Conservation (phyloP, 2,329 filamentous ascomycete genomes). For the Cladosporium halotolerans region DNA sequence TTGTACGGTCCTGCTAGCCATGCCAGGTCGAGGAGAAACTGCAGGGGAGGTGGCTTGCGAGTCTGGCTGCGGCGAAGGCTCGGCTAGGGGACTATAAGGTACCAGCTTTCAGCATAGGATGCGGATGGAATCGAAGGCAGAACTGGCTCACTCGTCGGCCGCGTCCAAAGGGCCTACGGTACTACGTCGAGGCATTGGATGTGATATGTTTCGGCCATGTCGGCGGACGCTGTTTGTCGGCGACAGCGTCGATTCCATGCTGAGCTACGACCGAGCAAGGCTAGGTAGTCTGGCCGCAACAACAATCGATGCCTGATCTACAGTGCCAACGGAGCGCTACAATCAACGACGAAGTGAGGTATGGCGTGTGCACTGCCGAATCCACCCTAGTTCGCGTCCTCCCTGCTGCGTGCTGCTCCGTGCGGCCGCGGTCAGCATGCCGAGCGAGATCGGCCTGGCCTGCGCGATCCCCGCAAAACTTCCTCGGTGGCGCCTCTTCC, state of each 20-base stretch:
- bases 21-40: constrained; percentile 8
- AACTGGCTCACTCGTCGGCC: constrained; percentile 58
- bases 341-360: too few relatives aligned
- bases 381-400: too few relatives aligned
- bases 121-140: not conserved
- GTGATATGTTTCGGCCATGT: constrained; percentile 26
- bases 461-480: not conserved
- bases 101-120: constrained; percentile 17
- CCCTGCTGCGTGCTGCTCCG: not conserved
- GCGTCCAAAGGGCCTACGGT: constrained; percentile 72
- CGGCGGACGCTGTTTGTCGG: constrained; percentile 25
- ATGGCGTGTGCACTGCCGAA: too few relatives aligned
- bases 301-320: too few relatives aligned
- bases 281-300: not conserved
- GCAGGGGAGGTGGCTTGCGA: constrained; percentile 22
- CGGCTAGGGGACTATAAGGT: constrained; percentile 20
- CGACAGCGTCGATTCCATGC: constrained; percentile 24
- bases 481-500: constrained; percentile 2
- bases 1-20: constrained; percentile 7
- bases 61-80: constrained; percentile 12
- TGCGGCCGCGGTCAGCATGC: not conserved
- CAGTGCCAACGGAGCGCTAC: too few relatives aligned
- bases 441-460: constrained; percentile 1
- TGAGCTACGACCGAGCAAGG: not conserved
- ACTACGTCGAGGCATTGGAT: constrained; percentile 53